phyloP scores from a whole-genome alignment of 2,329 filamentous ascomycete genomes.

The Clathrospora elynae region DNA sequence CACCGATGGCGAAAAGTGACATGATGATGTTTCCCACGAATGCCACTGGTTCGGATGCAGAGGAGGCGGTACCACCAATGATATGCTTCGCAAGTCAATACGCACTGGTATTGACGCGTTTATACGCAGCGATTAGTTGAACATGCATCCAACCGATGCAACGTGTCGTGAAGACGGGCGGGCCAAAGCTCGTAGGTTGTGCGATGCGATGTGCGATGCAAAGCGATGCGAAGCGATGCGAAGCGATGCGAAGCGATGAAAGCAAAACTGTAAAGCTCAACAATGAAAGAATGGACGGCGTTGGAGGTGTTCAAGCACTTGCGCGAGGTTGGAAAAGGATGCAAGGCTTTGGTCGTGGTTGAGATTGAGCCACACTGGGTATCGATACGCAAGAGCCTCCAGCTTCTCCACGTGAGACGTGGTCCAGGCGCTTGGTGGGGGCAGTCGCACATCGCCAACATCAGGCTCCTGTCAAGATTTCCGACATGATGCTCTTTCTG shows the following conservation, averaged over 20 bases:
- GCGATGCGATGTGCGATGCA: not conserved
- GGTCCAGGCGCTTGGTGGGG: conserved; percentile 20
- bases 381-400: conserved; percentile 25
- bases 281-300: not conserved
- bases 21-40: conserved; percentile 16
- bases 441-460: conserved; percentile 7
- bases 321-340: not conserved
- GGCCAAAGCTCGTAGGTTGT: too few species aligned
- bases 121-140: conserved; percentile 3
- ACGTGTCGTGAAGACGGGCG: conserved; percentile 6
- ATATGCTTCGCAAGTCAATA: not conserved
- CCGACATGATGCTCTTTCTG: too few species aligned
- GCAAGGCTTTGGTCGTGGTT: conserved; percentile 21
- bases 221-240: conserved; percentile 2
- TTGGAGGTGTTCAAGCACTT: not conserved
- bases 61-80: conserved; percentile 14
- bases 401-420: conserved; percentile 13
- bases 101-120: conserved; percentile 4
- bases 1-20: conserved; percentile 6
- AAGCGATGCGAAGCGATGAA: conserved; percentile 8
- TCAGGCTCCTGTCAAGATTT: too few species aligned
- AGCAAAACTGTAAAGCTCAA: conserved; percentile 2
- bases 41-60: conserved; percentile 9
- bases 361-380: conserved; percentile 21
- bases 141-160: conserved; percentile 9